Evolutionary conservation across 129 eudicot genomes (phyloP).

Genomic region (Saussurea involucrata): DNA sequence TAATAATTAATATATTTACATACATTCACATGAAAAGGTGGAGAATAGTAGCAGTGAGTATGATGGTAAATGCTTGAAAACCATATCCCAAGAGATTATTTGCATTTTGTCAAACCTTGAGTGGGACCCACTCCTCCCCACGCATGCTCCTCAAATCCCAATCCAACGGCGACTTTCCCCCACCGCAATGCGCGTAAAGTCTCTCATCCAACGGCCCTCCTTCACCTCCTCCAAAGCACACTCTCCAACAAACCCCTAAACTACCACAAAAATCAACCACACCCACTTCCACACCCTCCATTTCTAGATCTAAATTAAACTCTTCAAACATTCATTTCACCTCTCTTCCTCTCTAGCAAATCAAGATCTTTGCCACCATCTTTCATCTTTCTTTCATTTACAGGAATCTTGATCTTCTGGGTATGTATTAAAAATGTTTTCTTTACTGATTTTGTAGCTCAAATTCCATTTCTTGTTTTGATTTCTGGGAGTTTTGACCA

Average conservation of each 20-base stretch:
- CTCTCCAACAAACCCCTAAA: slow-evolving; percentile 17
- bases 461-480: not conserved
- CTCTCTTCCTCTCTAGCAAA: not conserved
- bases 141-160: slow-evolving; percentile 25
- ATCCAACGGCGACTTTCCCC: slow-evolving; percentile 35
- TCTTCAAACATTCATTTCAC: not conserved
- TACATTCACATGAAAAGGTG: no score
- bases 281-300: slow-evolving; percentile 2
- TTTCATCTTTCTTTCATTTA: not conserved
- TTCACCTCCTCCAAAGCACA: slow-evolving; percentile 2
- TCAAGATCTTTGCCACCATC: not conserved
- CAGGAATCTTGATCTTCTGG: slow-evolving; percentile 11
- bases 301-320: not conserved
- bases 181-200: slow-evolving; percentile 21
- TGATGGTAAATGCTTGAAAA: no score
- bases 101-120: slow-evolving; percentile 28
- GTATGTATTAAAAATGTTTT: slow-evolving; percentile 6
- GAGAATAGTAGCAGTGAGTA: no score
- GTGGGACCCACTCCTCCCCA: slow-evolving; percentile 17
- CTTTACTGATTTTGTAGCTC: not conserved
- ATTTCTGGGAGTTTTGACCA: not conserved
- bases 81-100: slow-evolving; percentile 10
- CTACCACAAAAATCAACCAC: slow-evolving; percentile 5
- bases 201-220: slow-evolving; percentile 17
- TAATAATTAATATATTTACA: no score